Percentiles rank a stretch among this genome's conserved stretches.
Conservation (phyloP, 2,329 filamentous ascomycete genomes). For the Ilyonectria destructans region DNA sequence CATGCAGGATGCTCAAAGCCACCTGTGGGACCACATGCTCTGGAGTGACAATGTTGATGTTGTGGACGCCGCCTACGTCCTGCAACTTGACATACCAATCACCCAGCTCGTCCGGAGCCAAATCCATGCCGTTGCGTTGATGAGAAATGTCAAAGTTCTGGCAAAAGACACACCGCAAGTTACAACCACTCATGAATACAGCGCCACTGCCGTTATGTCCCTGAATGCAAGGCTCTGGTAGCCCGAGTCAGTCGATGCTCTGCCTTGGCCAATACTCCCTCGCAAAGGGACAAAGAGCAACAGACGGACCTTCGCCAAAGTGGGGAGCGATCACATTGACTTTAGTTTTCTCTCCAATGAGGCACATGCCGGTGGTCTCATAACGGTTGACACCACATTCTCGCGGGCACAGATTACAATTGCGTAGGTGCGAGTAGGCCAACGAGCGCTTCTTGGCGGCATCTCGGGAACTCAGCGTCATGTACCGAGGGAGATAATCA, state of each 20-base stretch:
- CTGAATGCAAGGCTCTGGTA: constrained; percentile 83
- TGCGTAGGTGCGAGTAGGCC: constrained; percentile 82
- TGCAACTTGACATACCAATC: constrained; percentile 90
- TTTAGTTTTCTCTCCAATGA: constrained; percentile 83
- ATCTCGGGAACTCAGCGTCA: constrained; percentile 77
- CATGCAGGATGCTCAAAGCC: constrained; percentile 81
- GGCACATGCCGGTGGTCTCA: constrained; percentile 82
- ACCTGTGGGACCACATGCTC: constrained; percentile 92
- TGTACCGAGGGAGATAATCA: constrained; percentile 82
- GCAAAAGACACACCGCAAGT: constrained; percentile 82
- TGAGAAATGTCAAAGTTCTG: constrained; percentile 91
- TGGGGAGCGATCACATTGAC: constrained; percentile 90
- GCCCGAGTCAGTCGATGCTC: constrained; percentile 6
- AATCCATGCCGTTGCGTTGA: constrained; percentile 84
- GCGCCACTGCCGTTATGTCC: constrained; percentile 85
- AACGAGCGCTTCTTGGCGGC: constrained; percentile 81
- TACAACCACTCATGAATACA: constrained; percentile 86
- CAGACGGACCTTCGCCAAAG: constrained; percentile 78
- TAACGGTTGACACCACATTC: constrained; percentile 87
- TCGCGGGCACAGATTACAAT: constrained; percentile 87
- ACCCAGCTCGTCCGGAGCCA: constrained; percentile 84
- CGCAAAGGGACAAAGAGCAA: constrained; percentile 33
- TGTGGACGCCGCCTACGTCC: constrained; percentile 85
- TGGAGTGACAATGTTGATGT: constrained; percentile 90
- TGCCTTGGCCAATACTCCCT: constrained; percentile 5